Percentiles rank a stretch among this genome's conserved stretches.
These are phyloP conservation scores for Thozetella sp. DNA, from an alignment of 495 filamentous ascomycete species.

Conservation along the genomic window DNA sequence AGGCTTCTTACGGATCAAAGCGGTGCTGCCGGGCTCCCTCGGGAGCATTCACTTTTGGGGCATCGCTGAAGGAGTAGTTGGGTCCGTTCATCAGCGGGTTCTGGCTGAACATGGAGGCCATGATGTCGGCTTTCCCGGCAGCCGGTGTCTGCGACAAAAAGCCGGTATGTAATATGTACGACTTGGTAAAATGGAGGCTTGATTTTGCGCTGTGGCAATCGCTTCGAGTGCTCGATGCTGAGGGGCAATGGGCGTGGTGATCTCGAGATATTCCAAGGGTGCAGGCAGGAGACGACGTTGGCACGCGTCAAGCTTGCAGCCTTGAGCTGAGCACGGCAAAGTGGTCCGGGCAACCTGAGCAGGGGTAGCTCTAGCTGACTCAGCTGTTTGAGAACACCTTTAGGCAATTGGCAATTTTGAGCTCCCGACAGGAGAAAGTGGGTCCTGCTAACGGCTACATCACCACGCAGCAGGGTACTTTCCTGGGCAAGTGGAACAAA, in stretches of 20 bases:
- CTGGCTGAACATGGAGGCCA: slow-evolving; percentile 63
- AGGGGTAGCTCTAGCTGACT: slow-evolving; percentile 25
- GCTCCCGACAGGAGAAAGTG: not conserved
- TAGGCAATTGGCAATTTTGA: not conserved
- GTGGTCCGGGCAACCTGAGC: slow-evolving; percentile 4
- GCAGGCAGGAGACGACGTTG: slow-evolving; percentile 12
- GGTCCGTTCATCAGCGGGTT: slow-evolving; percentile 63
- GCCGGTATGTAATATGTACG: too few relatives aligned
- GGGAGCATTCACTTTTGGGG: slow-evolving; percentile 38
- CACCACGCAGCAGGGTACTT: slow-evolving; percentile 6
- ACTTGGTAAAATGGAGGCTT: too few relatives aligned
- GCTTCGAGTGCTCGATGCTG: too few relatives aligned
- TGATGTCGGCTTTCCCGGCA: slow-evolving; percentile 14
- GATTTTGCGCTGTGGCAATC: too few relatives aligned
- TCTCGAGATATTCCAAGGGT: too few relatives aligned
- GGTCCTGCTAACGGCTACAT: not conserved
- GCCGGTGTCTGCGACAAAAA: too few relatives aligned
- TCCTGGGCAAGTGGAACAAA: not conserved
- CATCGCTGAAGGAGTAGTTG: slow-evolving; percentile 59
- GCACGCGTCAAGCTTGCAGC: slow-evolving; percentile 53
- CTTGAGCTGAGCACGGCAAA: slow-evolving; percentile 22
- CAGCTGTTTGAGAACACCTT: slow-evolving; percentile 10
- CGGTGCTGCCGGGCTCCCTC: slow-evolving; percentile 68
- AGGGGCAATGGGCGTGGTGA: too few relatives aligned
- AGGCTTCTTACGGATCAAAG: slow-evolving; percentile 94